Evolutionary conservation across 441 rosid species (phyloP).

Genomic region (Bocquillonia castaneifolia): DNA sequence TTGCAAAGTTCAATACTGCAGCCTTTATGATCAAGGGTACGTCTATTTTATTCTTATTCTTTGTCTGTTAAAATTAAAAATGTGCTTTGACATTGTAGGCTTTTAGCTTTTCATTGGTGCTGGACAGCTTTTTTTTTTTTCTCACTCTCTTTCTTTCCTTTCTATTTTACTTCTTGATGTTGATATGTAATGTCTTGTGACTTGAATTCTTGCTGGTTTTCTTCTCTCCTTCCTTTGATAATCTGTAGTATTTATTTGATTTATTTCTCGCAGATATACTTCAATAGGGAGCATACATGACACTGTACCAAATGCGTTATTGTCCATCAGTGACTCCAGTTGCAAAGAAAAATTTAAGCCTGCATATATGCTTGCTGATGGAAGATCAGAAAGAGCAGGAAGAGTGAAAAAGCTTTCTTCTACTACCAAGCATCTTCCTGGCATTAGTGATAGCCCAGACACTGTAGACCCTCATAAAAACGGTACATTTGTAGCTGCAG

Average conservation of each 20-base stretch:
- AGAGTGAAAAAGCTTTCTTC: slow-evolving; percentile 59
- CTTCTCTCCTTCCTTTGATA: neutral
- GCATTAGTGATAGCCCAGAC: slow-evolving; percentile 35
- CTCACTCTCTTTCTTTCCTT: neutral
- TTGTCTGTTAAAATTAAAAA: neutral
- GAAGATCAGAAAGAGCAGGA: slow-evolving; percentile 95
- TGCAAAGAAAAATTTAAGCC: slow-evolving; percentile 72
- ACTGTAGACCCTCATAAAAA: slow-evolving; percentile 35
- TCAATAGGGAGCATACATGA: slow-evolving; percentile 96
- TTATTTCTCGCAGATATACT: slow-evolving; percentile 59
- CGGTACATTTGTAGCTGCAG: slow-evolving; percentile 57
- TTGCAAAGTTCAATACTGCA: slow-evolving; percentile 91
- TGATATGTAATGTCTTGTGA: slow-evolving; percentile 3
- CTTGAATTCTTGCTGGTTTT: slow-evolving; percentile 12
- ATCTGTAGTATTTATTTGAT: slow-evolving; percentile 16
- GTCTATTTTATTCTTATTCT: slow-evolving; percentile 30
- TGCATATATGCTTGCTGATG: slow-evolving; percentile 94
- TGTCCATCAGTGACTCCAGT: slow-evolving; percentile 43
- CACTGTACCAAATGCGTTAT: slow-evolving; percentile 82
- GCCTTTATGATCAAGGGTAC: slow-evolving; percentile 98
- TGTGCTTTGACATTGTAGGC: neutral
- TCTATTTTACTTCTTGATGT: slow-evolving; percentile 2
- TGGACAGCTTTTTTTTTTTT: slow-evolving; percentile 1
- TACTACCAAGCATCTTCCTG: slow-evolving; percentile 18
- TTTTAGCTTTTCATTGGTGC: slow-evolving; percentile 6